Base-by-base conservation (phyloP, 2,329 filamentous ascomycete species). In the Xenoacremonium recifei region DNA sequence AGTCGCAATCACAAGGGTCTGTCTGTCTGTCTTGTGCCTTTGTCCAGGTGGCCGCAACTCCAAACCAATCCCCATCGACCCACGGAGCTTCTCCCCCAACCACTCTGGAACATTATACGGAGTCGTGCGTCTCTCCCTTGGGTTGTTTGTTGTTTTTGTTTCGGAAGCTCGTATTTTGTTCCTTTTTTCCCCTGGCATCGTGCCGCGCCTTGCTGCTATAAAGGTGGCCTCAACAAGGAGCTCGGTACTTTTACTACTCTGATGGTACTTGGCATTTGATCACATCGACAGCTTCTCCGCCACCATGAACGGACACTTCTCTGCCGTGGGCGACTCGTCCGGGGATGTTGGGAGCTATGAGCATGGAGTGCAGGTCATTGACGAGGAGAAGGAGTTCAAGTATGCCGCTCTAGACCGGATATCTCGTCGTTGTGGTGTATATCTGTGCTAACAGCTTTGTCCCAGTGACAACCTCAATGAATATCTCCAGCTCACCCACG, bases 361-460 rank as follows among this genome's bases (percentile, higher is more conserved):
- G 62, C 87, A 96, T 79, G 93, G 93, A 62, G 88, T 97, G 61
- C 93, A 99, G 71, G 90, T 99, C 57, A 89, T 99, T 62, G 89
- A 96, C 65, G 68, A 67, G 49, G 91, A 91, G 71, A 97, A 97
- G 74, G 79, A 89, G 58, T 99, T 96, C 82, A 97, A 96, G 90
- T 95, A 79, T 51, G 85, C 64, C 32, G 56, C 38, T 54, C 6
- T 32, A 15, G 23, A 27, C 9, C 23, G 13, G 23, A 18, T 15
- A 15, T 15, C 16, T 9, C 17, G 32, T 9, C 7, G 16, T 6
- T 34, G 10, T n/a, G 16, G 16, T 34, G 32, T 20, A 19, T 34
- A 15, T 5, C n/a, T 15, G 9, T 19, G 15, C 32, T 18, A 20
- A 34, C 16, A 20, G 39, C 34, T 27, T 42, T 36, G 17, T 39